These are phyloP conservation scores for Xylaria sp. DNA, from an alignment of 2,329 filamentous ascomycete genomes.

Conservation along the genomic window DNA sequence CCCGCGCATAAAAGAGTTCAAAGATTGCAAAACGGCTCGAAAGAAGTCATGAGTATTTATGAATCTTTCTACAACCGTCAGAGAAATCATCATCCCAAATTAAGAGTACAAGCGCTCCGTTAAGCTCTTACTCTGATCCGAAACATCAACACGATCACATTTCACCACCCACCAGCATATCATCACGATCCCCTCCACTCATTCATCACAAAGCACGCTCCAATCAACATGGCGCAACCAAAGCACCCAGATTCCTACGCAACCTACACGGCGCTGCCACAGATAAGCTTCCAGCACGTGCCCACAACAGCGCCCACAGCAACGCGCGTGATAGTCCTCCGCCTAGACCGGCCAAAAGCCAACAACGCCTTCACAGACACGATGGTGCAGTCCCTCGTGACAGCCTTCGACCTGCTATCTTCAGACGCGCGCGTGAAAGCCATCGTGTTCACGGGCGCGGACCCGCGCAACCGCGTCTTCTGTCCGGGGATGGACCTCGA, in stretches of 20 bases:
- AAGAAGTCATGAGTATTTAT: neutral
- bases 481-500: constrained; percentile 69
- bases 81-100: neutral
- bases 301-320: constrained; percentile 62
- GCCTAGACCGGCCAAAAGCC: constrained; percentile 71
- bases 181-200: neutral
- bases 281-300: constrained; percentile 62
- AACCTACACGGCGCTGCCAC: constrained; percentile 49
- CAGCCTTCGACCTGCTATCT: constrained; percentile 63
- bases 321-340: constrained; percentile 71
- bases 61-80: neutral
- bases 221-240: constrained; percentile 26
- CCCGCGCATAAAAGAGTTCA: neutral
- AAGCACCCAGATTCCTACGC: constrained; percentile 30
- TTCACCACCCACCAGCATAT: neutral
- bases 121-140: neutral
- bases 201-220: neutral
- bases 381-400: constrained; percentile 71
- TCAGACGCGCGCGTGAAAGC: constrained; percentile 64
- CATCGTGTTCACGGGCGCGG: constrained; percentile 66
- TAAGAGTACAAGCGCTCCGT: too few species aligned
- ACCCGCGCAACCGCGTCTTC: constrained; percentile 61
- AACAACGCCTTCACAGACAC: constrained; percentile 76
- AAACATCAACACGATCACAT: neutral
- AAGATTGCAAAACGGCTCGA: neutral